phyloP scores from a whole-genome alignment of 2,329 filamentous ascomycete genomes.

The Fusarium nematophilum region DNA sequence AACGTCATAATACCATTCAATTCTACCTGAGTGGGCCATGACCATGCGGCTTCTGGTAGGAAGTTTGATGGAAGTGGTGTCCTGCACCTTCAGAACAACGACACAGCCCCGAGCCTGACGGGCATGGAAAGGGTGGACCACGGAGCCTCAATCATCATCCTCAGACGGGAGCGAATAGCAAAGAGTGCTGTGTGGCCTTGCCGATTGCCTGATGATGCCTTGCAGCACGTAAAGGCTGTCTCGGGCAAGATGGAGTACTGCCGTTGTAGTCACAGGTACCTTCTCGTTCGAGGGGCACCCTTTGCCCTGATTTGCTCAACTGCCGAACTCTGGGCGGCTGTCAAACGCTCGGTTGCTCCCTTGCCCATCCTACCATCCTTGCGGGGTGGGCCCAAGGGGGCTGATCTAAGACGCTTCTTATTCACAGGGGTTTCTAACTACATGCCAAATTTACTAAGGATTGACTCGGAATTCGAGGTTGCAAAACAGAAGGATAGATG shows the following conservation, averaged over 20 bases:
- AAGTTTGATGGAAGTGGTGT: neutral
- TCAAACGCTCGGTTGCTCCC: neutral
- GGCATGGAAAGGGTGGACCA: neutral
- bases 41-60: neutral
- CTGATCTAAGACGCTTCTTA: neutral
- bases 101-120: conserved; percentile 1
- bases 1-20: neutral
- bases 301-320: conserved; percentile 7
- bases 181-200: neutral
- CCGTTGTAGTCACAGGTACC: conserved; percentile 2
- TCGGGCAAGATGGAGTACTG: neutral
- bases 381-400: neutral
- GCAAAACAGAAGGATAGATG: neutral
- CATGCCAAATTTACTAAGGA: neutral
- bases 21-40: neutral
- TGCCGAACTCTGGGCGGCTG: neutral
- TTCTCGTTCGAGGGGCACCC: neutral
- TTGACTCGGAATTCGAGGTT: neutral
- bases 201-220: conserved; percentile 11
- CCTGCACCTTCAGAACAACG: neutral
- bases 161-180: neutral
- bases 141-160: neutral
- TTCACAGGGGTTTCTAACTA: conserved; percentile 13
- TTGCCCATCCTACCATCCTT: neutral
- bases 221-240: conserved; percentile 11